Percentiles rank a stretch among this genome's conserved stretches.
Evolutionary conservation across 2,329 filamentous ascomycete genomes (phyloP).

Genomic region (Xylaria sp.): DNA sequence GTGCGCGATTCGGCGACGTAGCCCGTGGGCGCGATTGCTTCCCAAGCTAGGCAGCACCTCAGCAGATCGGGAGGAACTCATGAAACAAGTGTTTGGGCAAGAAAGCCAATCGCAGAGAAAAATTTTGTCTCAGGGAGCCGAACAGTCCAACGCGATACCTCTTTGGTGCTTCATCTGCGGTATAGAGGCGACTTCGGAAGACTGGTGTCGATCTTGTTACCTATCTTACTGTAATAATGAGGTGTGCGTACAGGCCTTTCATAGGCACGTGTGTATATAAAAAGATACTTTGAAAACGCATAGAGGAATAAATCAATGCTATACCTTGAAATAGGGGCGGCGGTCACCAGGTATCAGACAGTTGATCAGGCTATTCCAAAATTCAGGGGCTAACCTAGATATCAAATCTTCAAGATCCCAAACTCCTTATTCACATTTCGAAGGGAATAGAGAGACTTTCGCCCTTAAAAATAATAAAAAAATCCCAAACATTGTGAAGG

Average conservation of each 20-base stretch:
- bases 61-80: constrained; percentile 33
- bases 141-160: constrained; percentile 30
- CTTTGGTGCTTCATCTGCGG: constrained; percentile 40
- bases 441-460: too few species aligned
- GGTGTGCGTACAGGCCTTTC: constrained; percentile 36
- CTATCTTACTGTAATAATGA: constrained; percentile 38
- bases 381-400: too few species aligned
- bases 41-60: constrained; percentile 35
- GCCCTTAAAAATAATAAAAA: too few species aligned
- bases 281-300: constrained; percentile 1
- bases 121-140: constrained; percentile 29
- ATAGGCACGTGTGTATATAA: constrained; percentile 38
- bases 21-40: constrained; percentile 35
- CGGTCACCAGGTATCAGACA: too few species aligned
- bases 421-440: too few species aligned
- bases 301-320: constrained; percentile 9
- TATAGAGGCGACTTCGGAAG: constrained; percentile 37
- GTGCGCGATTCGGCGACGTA: constrained; percentile 38
- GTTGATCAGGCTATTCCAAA: too few species aligned
- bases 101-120: constrained; percentile 36
- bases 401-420: too few species aligned
- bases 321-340: too few species aligned
- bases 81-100: constrained; percentile 35
- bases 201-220: constrained; percentile 39
- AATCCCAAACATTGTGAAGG: too few species aligned